Evolutionary conservation across 1,284 basidiomycete species (phyloP), one percentile per base, ranked within the genome.

Genomic region (Cystobasidium sp.): DNA sequence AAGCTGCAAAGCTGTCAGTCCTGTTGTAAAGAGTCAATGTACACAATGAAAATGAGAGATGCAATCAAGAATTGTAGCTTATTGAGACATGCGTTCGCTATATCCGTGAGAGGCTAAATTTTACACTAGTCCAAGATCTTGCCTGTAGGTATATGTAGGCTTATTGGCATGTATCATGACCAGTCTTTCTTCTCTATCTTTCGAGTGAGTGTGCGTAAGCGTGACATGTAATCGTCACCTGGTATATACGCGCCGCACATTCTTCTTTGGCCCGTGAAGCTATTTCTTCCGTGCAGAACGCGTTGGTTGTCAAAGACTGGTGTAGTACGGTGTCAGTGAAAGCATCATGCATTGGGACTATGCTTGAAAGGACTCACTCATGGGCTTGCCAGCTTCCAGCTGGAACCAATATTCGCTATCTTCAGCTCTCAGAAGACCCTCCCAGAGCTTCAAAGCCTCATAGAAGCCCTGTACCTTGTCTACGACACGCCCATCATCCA

Each of bases 191-290:
- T 14, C 16, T 61, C 68, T 22, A 69, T 51, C 41, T 51, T 69
- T 5, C 68, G 68, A 18, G 55, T 47, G 3, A 69, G 37, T 7
- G 68, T 69, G 5, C 68, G 68, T 31, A 69, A 59, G 18, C 68
- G 44, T 3, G 68, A 69, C 68, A 69, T 59, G 82, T 90, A 96
- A 81, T 97, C 94, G 80, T 97, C 94, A n/a, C 88, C 85, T 0
- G 92, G 92, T 67, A 97, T 87, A 80, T 99, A 99, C 0, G 95
- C 95, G 0, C 96, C 96, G 79, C 96, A 98, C 88, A 99, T 92
- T 0, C 92, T 3, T 20, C 96, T 88, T 80, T 88, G 88, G 3
- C 97, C 96, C 1, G 88, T 87, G 81, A 97, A 99, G 0, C 89
- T 88, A 0, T 93, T 92, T 8, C 96, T 89, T 6, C 96, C 96